Evolutionary conservation across 2,329 filamentous ascomycete genomes (phyloP).

Genomic region (Penicillium occitanis): DNA sequence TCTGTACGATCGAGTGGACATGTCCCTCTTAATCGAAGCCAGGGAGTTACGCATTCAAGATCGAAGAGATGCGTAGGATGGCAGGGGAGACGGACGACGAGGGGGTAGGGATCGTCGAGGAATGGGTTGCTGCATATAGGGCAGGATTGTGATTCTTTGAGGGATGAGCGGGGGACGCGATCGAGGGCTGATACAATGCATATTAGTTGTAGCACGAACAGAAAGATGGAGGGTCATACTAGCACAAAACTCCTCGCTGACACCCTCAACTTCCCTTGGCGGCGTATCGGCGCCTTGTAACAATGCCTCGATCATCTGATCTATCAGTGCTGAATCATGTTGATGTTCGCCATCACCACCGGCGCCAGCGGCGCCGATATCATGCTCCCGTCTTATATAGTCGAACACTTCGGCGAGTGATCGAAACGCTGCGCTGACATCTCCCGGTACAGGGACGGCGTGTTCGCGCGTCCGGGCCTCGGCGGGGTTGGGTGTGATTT

Average conservation of each 20-base stretch:
- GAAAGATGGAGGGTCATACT: constrained; percentile 28
- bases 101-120: constrained; percentile 62
- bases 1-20: constrained; percentile 63
- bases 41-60: constrained; percentile 64
- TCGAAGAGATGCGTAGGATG: constrained; percentile 64
- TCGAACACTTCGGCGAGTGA: constrained; percentile 62
- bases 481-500: constrained; percentile 55
- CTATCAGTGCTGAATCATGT: constrained; percentile 41
- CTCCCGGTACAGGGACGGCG: constrained; percentile 60
- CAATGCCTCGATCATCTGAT: constrained; percentile 56
- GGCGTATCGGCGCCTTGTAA: constrained; percentile 58
- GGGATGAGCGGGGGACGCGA: constrained; percentile 56
- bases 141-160: constrained; percentile 56
- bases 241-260: constrained; percentile 61
- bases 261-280: constrained; percentile 60
- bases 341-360: constrained; percentile 33
- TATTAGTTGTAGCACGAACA: background rate
- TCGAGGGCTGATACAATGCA: constrained; percentile 49
- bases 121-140: constrained; percentile 63
- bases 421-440: constrained; percentile 60
- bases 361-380: constrained; percentile 28
- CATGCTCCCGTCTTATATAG: constrained; percentile 54
- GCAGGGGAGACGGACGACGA: constrained; percentile 63
- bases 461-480: constrained; percentile 55
- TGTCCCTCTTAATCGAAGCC: constrained; percentile 63